These are phyloP conservation scores for Xylaria sp. DNA, from an alignment of 2,329 filamentous ascomycete species.

Conservation along the genomic window DNA sequence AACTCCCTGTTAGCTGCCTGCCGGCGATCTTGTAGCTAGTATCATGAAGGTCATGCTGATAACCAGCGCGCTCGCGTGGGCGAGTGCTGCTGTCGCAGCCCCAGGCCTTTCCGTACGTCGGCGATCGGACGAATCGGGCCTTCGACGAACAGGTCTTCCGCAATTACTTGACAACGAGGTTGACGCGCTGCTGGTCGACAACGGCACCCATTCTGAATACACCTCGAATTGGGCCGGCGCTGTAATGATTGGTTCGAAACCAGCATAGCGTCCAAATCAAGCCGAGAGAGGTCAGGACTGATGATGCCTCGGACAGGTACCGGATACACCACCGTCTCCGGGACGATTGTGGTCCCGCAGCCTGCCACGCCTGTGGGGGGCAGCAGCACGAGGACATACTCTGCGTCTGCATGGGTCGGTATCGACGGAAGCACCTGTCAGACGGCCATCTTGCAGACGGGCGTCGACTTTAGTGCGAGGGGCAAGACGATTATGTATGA, in stretches of 20 bases:
- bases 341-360: slow-evolving; percentile 64
- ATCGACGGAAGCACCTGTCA: slow-evolving; percentile 69
- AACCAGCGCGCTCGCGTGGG: slow-evolving; percentile 52
- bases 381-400: slow-evolving; percentile 39
- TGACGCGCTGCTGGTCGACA: slow-evolving; percentile 44
- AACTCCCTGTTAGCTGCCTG: background rate
- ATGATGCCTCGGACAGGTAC: slow-evolving; percentile 39
- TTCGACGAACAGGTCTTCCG: slow-evolving; percentile 45
- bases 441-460: slow-evolving; percentile 66
- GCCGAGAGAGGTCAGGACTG: background rate
- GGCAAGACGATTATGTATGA: slow-evolving; percentile 57
- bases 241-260: slow-evolving; percentile 57
- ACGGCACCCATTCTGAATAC: slow-evolving; percentile 59
- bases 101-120: slow-evolving; percentile 56
- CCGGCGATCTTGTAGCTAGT: slow-evolving; percentile 38
- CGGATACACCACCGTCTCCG: slow-evolving; percentile 63
- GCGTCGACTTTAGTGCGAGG: slow-evolving; percentile 64
- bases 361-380: slow-evolving; percentile 48
- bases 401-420: slow-evolving; percentile 61
- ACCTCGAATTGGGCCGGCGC: slow-evolving; percentile 69
- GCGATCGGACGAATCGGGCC: slow-evolving; percentile 43
- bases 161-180: slow-evolving; percentile 48
- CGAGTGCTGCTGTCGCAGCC: slow-evolving; percentile 55
- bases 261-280: background rate
- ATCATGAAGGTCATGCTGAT: slow-evolving; percentile 61